Evolutionary conservation across 805 yeast genomes (phyloP).

Genomic region (Kuraishia capsulata): DNA sequence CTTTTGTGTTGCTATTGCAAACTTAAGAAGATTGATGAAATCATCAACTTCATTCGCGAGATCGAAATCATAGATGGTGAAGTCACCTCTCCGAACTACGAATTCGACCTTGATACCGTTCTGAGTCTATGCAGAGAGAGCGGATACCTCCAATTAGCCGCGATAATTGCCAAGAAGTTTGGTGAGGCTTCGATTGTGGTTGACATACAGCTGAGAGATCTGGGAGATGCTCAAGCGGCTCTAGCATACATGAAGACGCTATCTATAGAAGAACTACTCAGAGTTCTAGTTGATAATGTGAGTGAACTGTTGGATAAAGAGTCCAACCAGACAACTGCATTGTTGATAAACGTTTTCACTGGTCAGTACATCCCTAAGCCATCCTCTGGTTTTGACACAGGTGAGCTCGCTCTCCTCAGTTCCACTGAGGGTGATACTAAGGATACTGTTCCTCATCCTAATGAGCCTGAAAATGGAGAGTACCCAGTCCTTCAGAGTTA

Average conservation of each 20-base stretch:
- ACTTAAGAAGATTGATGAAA: conserved; percentile 48
- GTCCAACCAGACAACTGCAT: conserved; percentile 76
- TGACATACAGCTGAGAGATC: conserved; percentile 60
- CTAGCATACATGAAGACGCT: conserved; percentile 59
- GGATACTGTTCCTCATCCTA: not conserved
- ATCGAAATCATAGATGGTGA: conserved; percentile 25
- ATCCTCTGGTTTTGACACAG: conserved; percentile 9
- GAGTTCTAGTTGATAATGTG: conserved; percentile 48
- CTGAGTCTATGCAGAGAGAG: conserved; percentile 67
- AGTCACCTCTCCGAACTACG: conserved; percentile 24
- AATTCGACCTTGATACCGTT: conserved; percentile 60
- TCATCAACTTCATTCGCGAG: conserved; percentile 44
- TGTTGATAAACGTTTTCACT: conserved; percentile 81
- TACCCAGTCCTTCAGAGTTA: conserved; percentile 37
- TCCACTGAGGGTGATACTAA: conserved; percentile 7
- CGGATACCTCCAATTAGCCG: conserved; percentile 57
- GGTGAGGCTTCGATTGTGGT: conserved; percentile 71
- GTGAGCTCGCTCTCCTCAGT: conserved; percentile 6
- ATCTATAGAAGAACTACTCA: conserved; percentile 65
- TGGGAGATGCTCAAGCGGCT: conserved; percentile 50
- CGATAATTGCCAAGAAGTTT: conserved; percentile 57
- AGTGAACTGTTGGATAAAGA: conserved; percentile 51
- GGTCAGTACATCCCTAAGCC: conserved; percentile 62
- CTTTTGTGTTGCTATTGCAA: conserved; percentile 75
- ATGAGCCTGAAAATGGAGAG: not conserved